Percentiles rank a stretch among this genome's conserved stretches.
phyloP scores from a whole-genome alignment of 2,329 filamentous ascomycete genomes.

The Ophiocordyceps camponoti-floridani region DNA sequence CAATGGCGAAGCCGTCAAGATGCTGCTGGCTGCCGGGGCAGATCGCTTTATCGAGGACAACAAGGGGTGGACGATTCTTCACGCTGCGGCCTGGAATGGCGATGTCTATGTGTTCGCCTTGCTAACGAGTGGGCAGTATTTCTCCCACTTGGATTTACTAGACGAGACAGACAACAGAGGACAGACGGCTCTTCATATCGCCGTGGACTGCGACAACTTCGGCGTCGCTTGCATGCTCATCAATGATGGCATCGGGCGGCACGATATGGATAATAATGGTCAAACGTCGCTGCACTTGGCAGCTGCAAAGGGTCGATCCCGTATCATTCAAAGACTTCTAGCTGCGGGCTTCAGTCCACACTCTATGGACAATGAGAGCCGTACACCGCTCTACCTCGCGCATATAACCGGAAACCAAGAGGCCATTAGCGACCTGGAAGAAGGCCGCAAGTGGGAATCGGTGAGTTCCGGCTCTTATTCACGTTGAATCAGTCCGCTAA shows the following conservation, averaged over 20 bases:
- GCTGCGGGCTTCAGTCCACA: neutral
- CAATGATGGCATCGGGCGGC: neutral
- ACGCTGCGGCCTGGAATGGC: neutral
- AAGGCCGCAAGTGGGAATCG: neutral
- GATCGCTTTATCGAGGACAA: neutral
- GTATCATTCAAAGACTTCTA: neutral
- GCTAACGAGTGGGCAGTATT: neutral
- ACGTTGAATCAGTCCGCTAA: neutral
- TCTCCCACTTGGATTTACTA: too few species aligned
- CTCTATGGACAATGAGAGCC: neutral
- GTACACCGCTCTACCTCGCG: neutral
- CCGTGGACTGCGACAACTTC: neutral
- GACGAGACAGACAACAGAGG: neutral
- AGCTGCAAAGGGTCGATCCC: neutral
- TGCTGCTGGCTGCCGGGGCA: neutral
- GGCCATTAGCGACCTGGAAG: neutral
- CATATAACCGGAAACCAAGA: neutral
- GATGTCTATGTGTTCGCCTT: neutral
- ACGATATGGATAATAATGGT: neutral
- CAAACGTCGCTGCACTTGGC: neutral
- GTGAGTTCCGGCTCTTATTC: neutral
- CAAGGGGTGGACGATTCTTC: neutral
- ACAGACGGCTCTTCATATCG: neutral
- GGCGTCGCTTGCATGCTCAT: neutral
- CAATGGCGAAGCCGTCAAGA: neutral